Evolutionary conservation across 495 filamentous ascomycete genomes (phyloP).

Genomic region (Cenococcum geophilum): DNA sequence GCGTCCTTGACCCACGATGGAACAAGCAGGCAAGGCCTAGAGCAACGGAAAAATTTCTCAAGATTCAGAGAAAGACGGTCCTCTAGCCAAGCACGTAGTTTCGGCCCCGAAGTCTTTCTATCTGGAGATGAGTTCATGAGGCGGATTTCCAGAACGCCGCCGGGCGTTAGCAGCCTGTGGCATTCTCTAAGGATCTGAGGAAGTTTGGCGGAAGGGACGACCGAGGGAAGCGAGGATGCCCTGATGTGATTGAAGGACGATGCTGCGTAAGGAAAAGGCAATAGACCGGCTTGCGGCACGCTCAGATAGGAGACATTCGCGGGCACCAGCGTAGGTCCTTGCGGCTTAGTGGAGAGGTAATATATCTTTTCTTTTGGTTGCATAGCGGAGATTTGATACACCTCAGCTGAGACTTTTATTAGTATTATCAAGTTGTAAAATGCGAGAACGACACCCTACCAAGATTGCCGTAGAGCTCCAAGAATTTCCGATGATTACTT

Average conservation of each 20-base stretch:
- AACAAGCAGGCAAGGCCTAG: conserved; percentile 29
- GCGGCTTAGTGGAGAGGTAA: conserved; percentile 26
- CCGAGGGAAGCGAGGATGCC: conserved; percentile 25
- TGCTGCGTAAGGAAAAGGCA: conserved; percentile 26
- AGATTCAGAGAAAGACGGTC: conserved; percentile 27
- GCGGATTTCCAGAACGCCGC: conserved; percentile 31
- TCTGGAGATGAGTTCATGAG: conserved; percentile 32
- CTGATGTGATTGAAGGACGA: conserved; percentile 29
- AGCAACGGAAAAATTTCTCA: conserved; percentile 30
- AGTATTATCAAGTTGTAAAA: conserved; percentile 3
- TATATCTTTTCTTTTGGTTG: conserved; percentile 24
- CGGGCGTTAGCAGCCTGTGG: conserved; percentile 29
- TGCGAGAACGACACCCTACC: conserved; percentile 17
- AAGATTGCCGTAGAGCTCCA: conserved; percentile 32
- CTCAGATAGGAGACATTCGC: conserved; percentile 24
- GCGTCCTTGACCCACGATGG: conserved; percentile 29
- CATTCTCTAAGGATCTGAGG: conserved; percentile 30
- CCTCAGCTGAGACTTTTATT: conserved; percentile 22
- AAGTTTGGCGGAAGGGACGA: conserved; percentile 27
- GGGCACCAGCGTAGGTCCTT: conserved; percentile 23
- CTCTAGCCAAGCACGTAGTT: conserved; percentile 31
- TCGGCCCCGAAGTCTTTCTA: conserved; percentile 27
- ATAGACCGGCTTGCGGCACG: conserved; percentile 17
- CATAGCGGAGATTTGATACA: conserved; percentile 33
- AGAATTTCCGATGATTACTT: conserved; percentile 19